Percentiles rank a stretch among this genome's conserved stretches.
These are phyloP conservation scores for Blastocystis sp. DNA, from an alignment of 352 stramenopile species.

Conservation along the genomic window DNA sequence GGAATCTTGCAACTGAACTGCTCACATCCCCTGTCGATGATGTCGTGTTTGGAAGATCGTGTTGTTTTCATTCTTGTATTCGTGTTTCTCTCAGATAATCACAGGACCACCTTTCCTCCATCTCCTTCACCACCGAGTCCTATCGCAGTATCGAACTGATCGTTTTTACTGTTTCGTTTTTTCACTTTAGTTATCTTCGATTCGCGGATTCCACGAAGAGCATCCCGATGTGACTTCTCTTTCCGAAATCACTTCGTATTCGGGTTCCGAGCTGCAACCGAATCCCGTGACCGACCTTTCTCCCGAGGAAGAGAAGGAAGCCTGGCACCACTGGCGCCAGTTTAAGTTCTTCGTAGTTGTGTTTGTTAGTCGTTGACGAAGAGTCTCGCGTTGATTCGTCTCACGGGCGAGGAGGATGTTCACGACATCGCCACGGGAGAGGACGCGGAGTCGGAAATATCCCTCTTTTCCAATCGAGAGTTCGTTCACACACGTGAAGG, in stretches of 20 bases:
- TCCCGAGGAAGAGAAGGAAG: not conserved
- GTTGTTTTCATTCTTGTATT: not conserved
- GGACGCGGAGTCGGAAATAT: not conserved
- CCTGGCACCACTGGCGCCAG: not conserved
- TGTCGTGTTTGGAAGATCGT: not conserved
- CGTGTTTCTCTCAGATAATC: not conserved
- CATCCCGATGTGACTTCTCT: not conserved
- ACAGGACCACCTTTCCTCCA: not conserved
- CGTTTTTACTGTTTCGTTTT: not conserved
- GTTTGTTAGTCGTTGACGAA: not conserved
- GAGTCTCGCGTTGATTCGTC: not conserved
- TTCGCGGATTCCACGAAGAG: not conserved
- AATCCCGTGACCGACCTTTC: not conserved
- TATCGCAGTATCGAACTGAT: not conserved
- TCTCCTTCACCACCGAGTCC: not conserved
- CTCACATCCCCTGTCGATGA: not conserved
- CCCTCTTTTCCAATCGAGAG: not conserved
- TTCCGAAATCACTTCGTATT: not conserved
- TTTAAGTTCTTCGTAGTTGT: not conserved
- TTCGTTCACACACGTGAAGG: not conserved
- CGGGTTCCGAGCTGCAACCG: not conserved
- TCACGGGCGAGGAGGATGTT: conserved; percentile 32
- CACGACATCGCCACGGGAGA: not conserved
- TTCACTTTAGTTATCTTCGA: not conserved
- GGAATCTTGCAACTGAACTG: not conserved